Percentiles rank a stretch among this genome's conserved stretches.
Evolutionary conservation across 352 stramenopile genomes (phyloP).

Genomic region (Phytopythium helicoides): DNA sequence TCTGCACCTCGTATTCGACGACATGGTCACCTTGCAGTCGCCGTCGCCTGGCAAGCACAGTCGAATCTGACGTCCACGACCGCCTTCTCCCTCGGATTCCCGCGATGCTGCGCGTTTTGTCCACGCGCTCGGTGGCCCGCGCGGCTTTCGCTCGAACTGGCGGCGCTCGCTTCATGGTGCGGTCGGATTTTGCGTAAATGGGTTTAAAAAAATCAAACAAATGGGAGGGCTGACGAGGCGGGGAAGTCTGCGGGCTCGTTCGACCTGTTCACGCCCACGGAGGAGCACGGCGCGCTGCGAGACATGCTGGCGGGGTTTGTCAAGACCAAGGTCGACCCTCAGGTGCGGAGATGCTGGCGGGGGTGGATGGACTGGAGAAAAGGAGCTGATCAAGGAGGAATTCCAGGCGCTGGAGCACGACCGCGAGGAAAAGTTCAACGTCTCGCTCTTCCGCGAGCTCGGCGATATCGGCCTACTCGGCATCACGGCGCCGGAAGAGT

Average conservation of each 20-base stretch:
- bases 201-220: too few species aligned
- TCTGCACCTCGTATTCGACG: background rate
- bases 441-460: constrained; percentile 93
- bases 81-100: background rate
- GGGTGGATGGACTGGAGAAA: background rate
- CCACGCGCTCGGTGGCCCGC: constrained; percentile 9
- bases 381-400: background rate
- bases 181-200: constrained; percentile 3
- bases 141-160: background rate
- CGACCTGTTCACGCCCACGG: constrained; percentile 87
- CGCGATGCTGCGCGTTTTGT: constrained; percentile 19
- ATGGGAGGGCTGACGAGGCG: too few species aligned
- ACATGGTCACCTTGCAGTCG: background rate
- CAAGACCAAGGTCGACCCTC: constrained; percentile 96
- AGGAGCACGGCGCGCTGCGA: constrained; percentile 87
- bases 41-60: constrained; percentile 4
- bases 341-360: constrained; percentile 37
- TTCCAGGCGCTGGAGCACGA: constrained; percentile 91
- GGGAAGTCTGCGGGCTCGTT: constrained; percentile 23
- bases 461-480: constrained; percentile 95
- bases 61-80: constrained; percentile 6
- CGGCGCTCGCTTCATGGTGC: constrained; percentile 11
- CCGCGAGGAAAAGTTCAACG: constrained; percentile 97
- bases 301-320: constrained; percentile 95
- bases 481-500: constrained; percentile 95